Evolutionary conservation across 352 stramenopile genomes (phyloP), one percentile per base, ranked within the genome.

Genomic region (Phytophthora podocarpi): DNA sequence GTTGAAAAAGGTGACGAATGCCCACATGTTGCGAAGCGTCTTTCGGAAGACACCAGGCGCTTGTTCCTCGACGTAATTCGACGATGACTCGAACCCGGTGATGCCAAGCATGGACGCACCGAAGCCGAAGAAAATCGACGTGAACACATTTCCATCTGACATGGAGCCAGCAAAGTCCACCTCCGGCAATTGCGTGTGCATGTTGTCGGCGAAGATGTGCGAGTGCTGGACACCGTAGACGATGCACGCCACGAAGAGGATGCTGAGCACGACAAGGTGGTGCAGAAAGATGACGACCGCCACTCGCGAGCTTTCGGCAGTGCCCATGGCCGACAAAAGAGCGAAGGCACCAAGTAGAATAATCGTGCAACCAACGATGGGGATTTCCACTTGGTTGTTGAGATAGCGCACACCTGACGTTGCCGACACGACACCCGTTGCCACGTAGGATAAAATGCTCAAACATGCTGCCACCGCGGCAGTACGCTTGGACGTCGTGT

Each of bases 61-160:
- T 46, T 97, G 87, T 53, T 95, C 86, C 58, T 97, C 87, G 1
- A 97, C 85, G 60, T 94, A 97, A 43, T 96, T 85, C 9, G 85
- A 80, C 27, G 80, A 92, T 0, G 73, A 90, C 70, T 97, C 90
- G 43, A 97, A 97, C 13, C 89, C 89, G 3, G 79, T 93, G 48
- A 97, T 91, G 47, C 89, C 90, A 4, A 97, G 73, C 80, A 97
- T 92, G 0, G 89, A 80, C 5, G 78, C 79, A 28, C 63, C 73
- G 45, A 82, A 88, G 34, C 86, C 86, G 53, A 95, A 93, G 65
- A 90, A 90, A 30, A 90, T 64, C 9, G 80, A 57, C 11, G 75
- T 83, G 13, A 64, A 69, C 5, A 81, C 54, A 31, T 70, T 82
- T 23, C 65, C 69, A 11, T 76, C 43, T 5, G 82, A 24, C 63